Conservation (phyloP, 306 rosid species). For the Herpetospermum pedunculosum region DNA sequence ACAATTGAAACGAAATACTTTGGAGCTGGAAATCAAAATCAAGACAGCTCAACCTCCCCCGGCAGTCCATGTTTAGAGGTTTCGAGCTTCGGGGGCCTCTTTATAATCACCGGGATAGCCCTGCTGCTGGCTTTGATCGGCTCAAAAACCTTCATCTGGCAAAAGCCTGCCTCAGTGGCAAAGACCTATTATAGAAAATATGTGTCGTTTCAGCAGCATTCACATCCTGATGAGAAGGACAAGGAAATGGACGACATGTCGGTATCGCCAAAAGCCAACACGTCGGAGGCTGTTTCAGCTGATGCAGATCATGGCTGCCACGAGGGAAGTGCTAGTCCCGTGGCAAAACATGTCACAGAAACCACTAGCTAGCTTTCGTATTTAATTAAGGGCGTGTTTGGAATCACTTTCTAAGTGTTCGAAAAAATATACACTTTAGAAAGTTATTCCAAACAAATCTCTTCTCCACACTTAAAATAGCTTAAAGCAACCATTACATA, state of each 20-base stretch:
- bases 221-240: neutral
- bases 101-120: conserved; percentile 20
- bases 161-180: conserved; percentile 16
- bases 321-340: neutral
- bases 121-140: conserved; percentile 13
- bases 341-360: neutral
- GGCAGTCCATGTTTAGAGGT: conserved; percentile 15
- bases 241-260: neutral
- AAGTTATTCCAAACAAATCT: no score
- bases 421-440: no score
- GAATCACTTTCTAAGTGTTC: no score
- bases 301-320: neutral
- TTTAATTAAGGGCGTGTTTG: no score
- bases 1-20: conserved; percentile 16
- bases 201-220: neutral
- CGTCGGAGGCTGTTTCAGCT: neutral
- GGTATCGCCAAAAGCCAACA: neutral
- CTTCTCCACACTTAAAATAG: no score
- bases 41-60: conserved; percentile 2
- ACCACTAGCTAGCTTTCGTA: neutral
- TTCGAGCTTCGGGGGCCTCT: conserved; percentile 35
- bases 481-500: neutral
- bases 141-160: conserved; percentile 24
- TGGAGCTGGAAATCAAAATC: neutral
- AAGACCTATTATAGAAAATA: conserved; percentile 9